These are phyloP conservation scores for Nitzschia inconspicua DNA, from an alignment of 108 stramenopile genomes.

Conservation along the genomic window DNA sequence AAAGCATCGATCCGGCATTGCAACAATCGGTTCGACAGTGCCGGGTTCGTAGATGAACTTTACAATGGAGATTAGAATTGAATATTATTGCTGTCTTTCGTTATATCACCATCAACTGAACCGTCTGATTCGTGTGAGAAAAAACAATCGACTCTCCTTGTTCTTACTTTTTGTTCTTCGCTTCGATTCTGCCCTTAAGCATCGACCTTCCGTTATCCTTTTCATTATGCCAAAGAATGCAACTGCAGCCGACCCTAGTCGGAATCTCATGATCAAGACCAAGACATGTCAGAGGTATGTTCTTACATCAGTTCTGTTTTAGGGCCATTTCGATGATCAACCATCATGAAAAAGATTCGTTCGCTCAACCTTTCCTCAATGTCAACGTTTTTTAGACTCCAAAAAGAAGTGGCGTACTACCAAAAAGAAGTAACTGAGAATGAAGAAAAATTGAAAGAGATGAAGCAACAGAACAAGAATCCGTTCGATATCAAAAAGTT, in stretches of 20 bases:
- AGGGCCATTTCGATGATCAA: neutral
- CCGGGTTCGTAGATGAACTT: too few species aligned
- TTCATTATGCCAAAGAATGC: neutral
- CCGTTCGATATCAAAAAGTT: slow-evolving; percentile 85
- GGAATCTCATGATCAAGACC: slow-evolving; percentile 85
- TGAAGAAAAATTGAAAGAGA: slow-evolving; percentile 58
- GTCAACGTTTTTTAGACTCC: slow-evolving; percentile 43
- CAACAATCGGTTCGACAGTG: too few species aligned
- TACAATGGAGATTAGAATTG: neutral
- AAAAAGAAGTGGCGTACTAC: slow-evolving; percentile 76
- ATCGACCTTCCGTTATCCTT: neutral
- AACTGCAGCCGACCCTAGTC: slow-evolving; percentile 45
- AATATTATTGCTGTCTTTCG: neutral
- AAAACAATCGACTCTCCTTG: neutral
- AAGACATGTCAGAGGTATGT: slow-evolving; percentile 82
- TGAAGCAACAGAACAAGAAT: slow-evolving; percentile 65
- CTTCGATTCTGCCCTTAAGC: neutral
- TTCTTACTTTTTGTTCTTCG: too few species aligned
- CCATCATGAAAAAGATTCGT: neutral
- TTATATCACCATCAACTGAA: neutral
- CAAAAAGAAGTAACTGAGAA: slow-evolving; percentile 69
- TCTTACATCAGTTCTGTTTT: neutral
- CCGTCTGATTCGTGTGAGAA: neutral
- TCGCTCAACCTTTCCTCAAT: neutral
- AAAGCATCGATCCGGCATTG: too few species aligned